Conservation (phyloP, 345 rosid species). For the Eucalyptus regnans region DNA sequence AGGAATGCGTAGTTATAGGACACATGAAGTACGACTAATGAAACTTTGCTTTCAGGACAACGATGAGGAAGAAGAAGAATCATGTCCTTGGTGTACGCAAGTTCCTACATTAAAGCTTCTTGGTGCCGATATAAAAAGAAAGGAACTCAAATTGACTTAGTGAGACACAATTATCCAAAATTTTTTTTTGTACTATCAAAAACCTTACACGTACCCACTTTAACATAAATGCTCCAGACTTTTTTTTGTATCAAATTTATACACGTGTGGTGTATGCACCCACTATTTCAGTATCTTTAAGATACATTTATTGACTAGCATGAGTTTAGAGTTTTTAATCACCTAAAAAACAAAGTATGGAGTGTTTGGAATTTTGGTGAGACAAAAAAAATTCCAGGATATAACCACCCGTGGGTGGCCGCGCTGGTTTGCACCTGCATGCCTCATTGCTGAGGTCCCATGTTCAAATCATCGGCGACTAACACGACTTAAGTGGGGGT, state of each 20-base stretch:
- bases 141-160: background rate
- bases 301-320: background rate
- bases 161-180: background rate
- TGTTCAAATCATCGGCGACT: too few species aligned
- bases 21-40: background rate
- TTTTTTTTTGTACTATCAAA: background rate
- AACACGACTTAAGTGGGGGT: too few species aligned
- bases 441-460: too few species aligned
- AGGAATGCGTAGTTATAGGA: background rate
- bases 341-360: too few species aligned
- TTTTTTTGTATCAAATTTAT: background rate
- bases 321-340: too few species aligned
- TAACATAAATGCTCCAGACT: too few species aligned
- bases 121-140: background rate
- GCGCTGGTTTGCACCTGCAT: too few species aligned
- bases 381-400: too few species aligned
- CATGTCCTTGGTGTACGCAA: background rate
- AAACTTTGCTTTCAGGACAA: background rate
- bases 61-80: background rate
- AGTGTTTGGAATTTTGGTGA: too few species aligned
- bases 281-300: background rate
- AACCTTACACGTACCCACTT: background rate
- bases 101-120: background rate
- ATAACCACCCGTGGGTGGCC: too few species aligned
- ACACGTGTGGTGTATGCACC: too few species aligned